Conservation (phyloP, 371 early-diverging fungal species). For the Syncephalastrum racemosum region DNA sequence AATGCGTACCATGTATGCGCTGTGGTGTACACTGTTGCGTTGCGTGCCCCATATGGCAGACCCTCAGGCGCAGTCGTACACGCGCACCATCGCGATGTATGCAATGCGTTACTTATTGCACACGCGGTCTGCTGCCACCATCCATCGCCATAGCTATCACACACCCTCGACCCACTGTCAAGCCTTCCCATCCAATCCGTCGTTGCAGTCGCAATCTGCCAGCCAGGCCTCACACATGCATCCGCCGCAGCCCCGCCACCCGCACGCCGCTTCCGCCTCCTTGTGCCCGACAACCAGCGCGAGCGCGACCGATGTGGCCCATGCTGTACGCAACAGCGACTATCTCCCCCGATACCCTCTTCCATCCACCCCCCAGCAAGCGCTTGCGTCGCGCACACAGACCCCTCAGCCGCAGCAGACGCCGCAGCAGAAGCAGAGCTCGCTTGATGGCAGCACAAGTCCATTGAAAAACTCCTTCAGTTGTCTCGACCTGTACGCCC, state of each 20-base stretch:
- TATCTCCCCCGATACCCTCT: too few relatives aligned
- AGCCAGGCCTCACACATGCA: not conserved
- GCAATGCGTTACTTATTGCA: constrained; percentile 39
- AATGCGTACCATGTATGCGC: constrained; percentile 20
- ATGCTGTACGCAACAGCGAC: too few relatives aligned
- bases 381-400: too few relatives aligned
- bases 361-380: too few relatives aligned
- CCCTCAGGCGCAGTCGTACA: constrained; percentile 24
- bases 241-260: not conserved
- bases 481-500: constrained; percentile 11
- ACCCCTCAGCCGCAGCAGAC: too few relatives aligned
- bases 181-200: not conserved
- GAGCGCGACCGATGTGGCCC: constrained; percentile 3
- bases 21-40: constrained; percentile 43
- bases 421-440: too few relatives aligned
- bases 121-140: not conserved
- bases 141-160: constrained; percentile 3
- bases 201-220: too few relatives aligned
- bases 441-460: too few relatives aligned
- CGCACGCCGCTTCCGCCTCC: constrained; percentile 1
- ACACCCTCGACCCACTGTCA: not conserved
- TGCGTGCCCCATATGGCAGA: constrained; percentile 33
- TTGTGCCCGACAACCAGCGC: not conserved
- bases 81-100: constrained; percentile 32
- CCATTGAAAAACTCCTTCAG: constrained; percentile 13